Conservation (phyloP, 805 yeast genomes). For the Barnettozyma californica region DNA sequence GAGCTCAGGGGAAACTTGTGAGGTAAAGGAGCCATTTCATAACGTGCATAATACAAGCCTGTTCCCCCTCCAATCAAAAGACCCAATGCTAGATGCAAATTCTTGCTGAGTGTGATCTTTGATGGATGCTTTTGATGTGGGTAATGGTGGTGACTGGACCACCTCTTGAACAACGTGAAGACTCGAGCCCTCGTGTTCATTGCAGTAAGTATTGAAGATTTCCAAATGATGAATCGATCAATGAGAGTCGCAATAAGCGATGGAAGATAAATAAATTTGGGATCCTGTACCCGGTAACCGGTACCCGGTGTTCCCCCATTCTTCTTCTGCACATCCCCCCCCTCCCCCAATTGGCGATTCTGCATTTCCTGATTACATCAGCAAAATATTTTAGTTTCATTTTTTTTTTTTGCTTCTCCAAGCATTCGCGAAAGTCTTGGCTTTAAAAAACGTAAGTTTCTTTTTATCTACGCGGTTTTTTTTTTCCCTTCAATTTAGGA, state of each 20-base stretch:
- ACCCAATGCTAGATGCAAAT: conserved; percentile 7
- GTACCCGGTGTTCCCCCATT: no score
- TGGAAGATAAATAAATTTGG: no score
- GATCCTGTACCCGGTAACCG: no score
- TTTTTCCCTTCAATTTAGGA: no score
- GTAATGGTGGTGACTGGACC: conserved; percentile 1
- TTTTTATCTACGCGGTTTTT: background rate
- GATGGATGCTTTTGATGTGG: conserved; percentile 4
- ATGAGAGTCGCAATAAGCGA: no score
- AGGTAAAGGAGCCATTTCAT: conserved; percentile 10
- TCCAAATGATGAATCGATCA: no score
- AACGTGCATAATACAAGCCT: conserved; percentile 13
- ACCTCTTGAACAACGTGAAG: background rate
- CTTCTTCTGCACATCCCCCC: no score
- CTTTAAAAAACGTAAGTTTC: background rate
- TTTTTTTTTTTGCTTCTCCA: background rate
- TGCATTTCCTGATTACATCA: background rate
- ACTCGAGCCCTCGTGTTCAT: background rate
- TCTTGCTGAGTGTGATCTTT: conserved; percentile 1
- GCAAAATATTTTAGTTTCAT: background rate
- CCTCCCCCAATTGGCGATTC: no score
- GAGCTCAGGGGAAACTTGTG: conserved; percentile 17
- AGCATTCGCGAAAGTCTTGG: background rate
- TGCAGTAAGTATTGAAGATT: no score
- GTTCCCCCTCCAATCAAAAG: conserved; percentile 8